These are phyloP conservation scores for Cercospora zeina DNA, from an alignment of 2,329 filamentous ascomycete species.

Conservation along the genomic window DNA sequence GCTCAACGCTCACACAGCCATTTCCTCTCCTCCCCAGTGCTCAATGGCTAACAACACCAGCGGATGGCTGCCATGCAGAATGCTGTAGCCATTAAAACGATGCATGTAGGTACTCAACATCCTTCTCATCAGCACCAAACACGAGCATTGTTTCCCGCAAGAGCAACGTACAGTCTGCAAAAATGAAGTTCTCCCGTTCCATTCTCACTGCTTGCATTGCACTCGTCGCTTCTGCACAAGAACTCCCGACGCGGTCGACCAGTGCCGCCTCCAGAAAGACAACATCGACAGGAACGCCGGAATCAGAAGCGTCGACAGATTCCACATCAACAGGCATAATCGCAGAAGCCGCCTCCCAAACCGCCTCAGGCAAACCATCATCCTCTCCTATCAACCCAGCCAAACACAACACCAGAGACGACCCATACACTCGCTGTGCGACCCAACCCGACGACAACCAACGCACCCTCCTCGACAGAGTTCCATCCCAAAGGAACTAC, in stretches of 20 bases:
- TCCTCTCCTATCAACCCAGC: background rate
- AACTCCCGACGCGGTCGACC: background rate
- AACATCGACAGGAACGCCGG: constrained; percentile 3
- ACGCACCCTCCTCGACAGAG: constrained; percentile 7
- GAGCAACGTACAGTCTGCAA: background rate
- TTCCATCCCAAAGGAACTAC: constrained; percentile 14
- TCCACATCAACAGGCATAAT: background rate
- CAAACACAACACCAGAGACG: background rate
- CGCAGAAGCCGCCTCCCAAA: background rate
- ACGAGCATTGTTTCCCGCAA: background rate
- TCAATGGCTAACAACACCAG: constrained; percentile 3
- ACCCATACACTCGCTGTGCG: constrained; percentile 10
- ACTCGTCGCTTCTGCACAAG: constrained; percentile 6
- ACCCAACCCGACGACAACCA: constrained; percentile 11
- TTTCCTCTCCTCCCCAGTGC: background rate
- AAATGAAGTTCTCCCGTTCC: constrained; percentile 5
- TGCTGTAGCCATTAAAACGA: background rate
- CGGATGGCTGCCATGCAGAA: background rate
- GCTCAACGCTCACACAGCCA: constrained; percentile 4
- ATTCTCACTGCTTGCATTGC: constrained; percentile 3
- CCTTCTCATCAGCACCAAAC: constrained; percentile 2
- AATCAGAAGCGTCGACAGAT: background rate
- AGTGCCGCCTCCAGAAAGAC: background rate
- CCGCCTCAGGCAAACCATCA: background rate
- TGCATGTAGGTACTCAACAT: background rate